Conservation (phyloP, 495 filamentous ascomycete genomes). For the Xylaria telfairii region DNA sequence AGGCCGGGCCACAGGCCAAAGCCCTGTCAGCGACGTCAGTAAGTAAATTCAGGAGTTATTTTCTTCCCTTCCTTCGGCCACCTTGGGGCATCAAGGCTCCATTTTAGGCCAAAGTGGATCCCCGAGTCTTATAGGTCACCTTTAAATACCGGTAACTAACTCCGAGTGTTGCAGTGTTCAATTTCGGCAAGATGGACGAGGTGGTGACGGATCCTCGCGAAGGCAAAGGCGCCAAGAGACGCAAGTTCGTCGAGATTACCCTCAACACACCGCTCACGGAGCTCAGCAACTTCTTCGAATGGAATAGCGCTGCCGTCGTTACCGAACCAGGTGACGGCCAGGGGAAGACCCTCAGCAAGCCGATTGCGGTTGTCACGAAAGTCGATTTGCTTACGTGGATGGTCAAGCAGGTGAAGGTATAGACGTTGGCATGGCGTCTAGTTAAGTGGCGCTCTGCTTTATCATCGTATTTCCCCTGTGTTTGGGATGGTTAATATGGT, state of each 20-base stretch:
- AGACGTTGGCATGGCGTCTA: conserved; percentile 3
- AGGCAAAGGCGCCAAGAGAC: conserved; percentile 55
- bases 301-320: conserved; percentile 94
- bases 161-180: conserved; percentile 64
- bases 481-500: conserved; percentile 24
- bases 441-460: neutral
- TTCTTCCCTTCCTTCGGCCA: neutral
- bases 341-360: conserved; percentile 66
- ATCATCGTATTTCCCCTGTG: neutral
- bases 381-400: conserved; percentile 94
- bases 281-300: conserved; percentile 91
- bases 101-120: neutral
- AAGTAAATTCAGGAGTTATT: neutral
- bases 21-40: conserved; percentile 78
- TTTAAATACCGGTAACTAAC: neutral
- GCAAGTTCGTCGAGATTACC: conserved; percentile 92
- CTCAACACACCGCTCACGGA: conserved; percentile 83
- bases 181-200: conserved; percentile 84
- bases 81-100: neutral
- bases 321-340: conserved; percentile 67
- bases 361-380: conserved; percentile 92
- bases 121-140: neutral
- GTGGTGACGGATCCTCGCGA: conserved; percentile 83
- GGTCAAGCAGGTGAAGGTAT: conserved; percentile 70
- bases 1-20: conserved; percentile 74